These are phyloP conservation scores for Epichloe amarillans DNA, from an alignment of 2,329 filamentous ascomycete genomes.

Conservation along the genomic window DNA sequence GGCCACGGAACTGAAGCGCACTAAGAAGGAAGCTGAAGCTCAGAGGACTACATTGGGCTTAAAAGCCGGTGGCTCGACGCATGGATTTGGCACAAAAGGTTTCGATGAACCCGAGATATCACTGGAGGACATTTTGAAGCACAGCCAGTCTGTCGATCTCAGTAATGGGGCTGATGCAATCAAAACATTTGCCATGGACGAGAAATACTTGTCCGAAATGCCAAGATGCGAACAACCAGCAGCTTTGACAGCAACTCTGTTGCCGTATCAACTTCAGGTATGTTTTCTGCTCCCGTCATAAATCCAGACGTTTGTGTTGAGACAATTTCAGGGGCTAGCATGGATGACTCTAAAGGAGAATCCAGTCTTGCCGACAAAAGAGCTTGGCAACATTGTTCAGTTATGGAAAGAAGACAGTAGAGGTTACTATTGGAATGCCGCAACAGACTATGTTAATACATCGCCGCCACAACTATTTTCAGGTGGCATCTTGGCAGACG, in stretches of 20 bases:
- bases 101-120: constrained; percentile 27
- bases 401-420: constrained; percentile 53
- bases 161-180: constrained; percentile 50
- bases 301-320: constrained; percentile 9
- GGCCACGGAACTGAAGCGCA: constrained; percentile 41
- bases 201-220: constrained; percentile 57
- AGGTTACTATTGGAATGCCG: constrained; percentile 47
- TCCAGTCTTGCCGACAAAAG: constrained; percentile 46
- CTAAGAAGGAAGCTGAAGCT: constrained; percentile 38
- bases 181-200: constrained; percentile 57
- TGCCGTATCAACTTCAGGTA: constrained; percentile 65
- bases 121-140: constrained; percentile 50
- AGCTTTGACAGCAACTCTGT: constrained; percentile 49
- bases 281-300: constrained; percentile 3
- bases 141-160: constrained; percentile 55
- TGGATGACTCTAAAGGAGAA: constrained; percentile 73
- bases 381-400: constrained; percentile 51
- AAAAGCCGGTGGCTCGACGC: constrained; percentile 24
- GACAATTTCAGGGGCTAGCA: constrained; percentile 47
- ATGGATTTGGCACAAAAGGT: constrained; percentile 19
- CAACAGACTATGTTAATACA: constrained; percentile 44
- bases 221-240: constrained; percentile 57
- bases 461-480: constrained; percentile 51
- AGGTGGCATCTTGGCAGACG: constrained; percentile 74
- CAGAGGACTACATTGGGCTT: constrained; percentile 31